Evolutionary conservation across 2,329 filamentous ascomycete genomes (phyloP).

Genomic region (Botryotinia globosa): DNA sequence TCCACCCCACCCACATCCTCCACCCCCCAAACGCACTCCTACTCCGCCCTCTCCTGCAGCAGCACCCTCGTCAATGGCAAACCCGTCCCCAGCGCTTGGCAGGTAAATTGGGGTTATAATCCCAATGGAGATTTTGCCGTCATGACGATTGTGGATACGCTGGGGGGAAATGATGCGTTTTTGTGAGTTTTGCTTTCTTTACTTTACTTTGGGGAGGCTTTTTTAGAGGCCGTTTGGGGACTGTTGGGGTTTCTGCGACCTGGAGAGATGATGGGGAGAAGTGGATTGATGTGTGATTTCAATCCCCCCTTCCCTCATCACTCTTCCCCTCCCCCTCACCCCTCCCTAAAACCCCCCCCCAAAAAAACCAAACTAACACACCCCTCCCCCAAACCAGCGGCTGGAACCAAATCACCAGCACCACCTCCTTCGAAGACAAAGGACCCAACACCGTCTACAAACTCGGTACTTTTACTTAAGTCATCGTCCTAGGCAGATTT

Average conservation of each 20-base stretch:
- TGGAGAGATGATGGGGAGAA: no score
- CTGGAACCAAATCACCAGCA: constrained; percentile 18
- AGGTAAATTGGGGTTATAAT: constrained; percentile 26
- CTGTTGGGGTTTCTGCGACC: no score
- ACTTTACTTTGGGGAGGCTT: no score
- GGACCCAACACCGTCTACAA: constrained; percentile 24
- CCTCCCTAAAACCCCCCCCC: no score
- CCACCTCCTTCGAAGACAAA: constrained; percentile 7
- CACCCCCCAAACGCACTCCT: constrained; percentile 1
- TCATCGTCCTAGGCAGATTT: no score
- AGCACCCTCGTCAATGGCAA: not conserved
- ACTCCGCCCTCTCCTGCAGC: not conserved
- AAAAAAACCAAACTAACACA: not conserved
- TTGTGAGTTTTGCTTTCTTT: constrained; percentile 16
- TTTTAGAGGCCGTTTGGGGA: not conserved
- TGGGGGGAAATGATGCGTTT: constrained; percentile 17
- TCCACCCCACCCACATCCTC: not conserved
- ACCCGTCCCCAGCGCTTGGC: constrained; percentile 6
- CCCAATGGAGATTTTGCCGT: constrained; percentile 21
- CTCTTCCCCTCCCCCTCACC: no score
- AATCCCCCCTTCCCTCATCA: not conserved
- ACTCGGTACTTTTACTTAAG: constrained; percentile 17
- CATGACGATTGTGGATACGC: constrained; percentile 22
- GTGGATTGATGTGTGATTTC: not conserved
- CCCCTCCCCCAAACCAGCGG: constrained; percentile 2